These are phyloP conservation scores for Hirschfeldia incana DNA, from an alignment of 345 rosid species.

Conservation along the genomic window DNA sequence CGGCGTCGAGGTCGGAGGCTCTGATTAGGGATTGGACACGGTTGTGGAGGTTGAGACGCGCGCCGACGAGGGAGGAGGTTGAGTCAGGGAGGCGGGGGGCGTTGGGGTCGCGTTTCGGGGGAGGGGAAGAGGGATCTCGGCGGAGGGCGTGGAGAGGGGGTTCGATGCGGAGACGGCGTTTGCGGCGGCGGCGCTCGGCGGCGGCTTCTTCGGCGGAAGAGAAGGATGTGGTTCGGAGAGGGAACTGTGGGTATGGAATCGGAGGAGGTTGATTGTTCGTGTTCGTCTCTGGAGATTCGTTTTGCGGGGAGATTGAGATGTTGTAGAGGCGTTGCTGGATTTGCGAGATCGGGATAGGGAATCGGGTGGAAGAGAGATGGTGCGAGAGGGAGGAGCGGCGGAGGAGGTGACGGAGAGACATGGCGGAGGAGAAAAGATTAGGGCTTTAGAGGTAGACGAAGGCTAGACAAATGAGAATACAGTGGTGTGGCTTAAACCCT, in stretches of 20 bases:
- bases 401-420: conserved; percentile 60
- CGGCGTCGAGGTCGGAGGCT: conserved; percentile 89
- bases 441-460: conserved; percentile 37
- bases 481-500: conserved; percentile 34
- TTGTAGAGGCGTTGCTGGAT: conserved; percentile 36
- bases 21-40: conserved; percentile 94
- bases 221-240: conserved; percentile 61
- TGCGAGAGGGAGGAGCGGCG: conserved; percentile 40
- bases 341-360: conserved; percentile 11
- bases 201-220: conserved; percentile 97
- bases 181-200: conserved; percentile 88
- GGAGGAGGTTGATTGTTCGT: conserved; percentile 16
- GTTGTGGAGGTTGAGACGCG: conserved; percentile 87
- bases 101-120: conserved; percentile 79
- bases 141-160: conserved; percentile 94
- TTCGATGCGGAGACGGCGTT: conserved; percentile 86
- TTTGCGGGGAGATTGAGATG: conserved; percentile 20
- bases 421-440: conserved; percentile 23
- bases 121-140: conserved; percentile 49
- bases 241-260: conserved; percentile 18
- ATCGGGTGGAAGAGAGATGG: conserved; percentile 6
- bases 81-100: conserved; percentile 93
- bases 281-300: neutral
- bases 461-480: neutral
- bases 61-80: conserved; percentile 79